Percentiles rank a stretch among this genome's conserved stretches.
phyloP scores from a whole-genome alignment of 2,329 filamentous ascomycete species.

The Metarhizium brunneum region DNA sequence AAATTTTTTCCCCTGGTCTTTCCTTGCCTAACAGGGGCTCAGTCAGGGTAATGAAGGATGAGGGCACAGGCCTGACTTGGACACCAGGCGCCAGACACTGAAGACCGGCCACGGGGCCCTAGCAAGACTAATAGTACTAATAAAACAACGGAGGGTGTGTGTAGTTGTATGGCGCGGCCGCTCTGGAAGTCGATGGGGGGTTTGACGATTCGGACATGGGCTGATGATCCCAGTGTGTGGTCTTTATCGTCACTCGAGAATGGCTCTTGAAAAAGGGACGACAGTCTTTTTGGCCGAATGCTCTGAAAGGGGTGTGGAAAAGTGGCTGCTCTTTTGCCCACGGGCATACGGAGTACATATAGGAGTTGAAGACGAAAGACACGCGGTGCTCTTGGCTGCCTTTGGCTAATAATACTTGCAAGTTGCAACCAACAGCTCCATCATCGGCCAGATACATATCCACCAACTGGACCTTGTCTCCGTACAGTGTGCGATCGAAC shows the following conservation, averaged over 20 bases:
- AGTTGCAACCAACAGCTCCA: background rate
- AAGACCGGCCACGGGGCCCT: constrained; percentile 6
- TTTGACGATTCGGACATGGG: no score
- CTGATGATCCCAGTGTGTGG: no score
- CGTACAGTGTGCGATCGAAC: background rate
- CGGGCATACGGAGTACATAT: no score
- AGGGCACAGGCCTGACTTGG: no score
- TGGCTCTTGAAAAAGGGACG: no score
- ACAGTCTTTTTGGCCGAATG: no score
- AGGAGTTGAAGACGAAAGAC: no score
- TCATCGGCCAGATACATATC: background rate
- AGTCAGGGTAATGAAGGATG: background rate
- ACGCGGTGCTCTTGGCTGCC: no score
- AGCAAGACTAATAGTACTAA: constrained; percentile 1
- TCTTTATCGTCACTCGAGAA: no score
- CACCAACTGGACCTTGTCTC: background rate
- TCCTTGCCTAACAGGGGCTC: background rate
- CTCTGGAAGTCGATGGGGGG: no score
- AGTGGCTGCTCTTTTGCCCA: no score
- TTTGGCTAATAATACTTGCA: background rate
- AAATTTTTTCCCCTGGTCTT: background rate
- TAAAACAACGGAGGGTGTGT: constrained; percentile 3
- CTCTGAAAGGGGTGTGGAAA: no score
- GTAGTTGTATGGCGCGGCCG: background rate
- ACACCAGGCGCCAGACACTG: background rate